A percentile compares a stretch with the other conserved stretches of the same genome.
Conservation (phyloP, 1,284 basidiomycete species). For the Inonotus hispidus region DNA sequence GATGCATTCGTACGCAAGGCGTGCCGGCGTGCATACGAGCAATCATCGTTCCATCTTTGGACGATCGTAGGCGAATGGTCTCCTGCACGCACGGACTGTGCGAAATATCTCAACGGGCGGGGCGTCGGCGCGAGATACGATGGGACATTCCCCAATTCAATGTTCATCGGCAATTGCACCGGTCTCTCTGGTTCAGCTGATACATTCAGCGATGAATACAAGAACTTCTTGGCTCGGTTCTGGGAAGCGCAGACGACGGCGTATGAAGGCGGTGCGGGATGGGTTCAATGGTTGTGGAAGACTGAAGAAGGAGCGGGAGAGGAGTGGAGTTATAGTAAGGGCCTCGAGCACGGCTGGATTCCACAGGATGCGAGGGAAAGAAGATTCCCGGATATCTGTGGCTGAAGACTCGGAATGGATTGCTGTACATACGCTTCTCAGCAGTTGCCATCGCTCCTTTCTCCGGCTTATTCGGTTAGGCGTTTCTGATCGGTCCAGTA, state of each 20-base stretch:
- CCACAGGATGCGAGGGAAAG: constrained; percentile 53
- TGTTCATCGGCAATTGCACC: constrained; percentile 65
- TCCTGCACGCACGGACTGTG: constrained; percentile 81
- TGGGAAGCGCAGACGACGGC: constrained; percentile 80
- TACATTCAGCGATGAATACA: constrained; percentile 76
- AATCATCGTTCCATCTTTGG: constrained; percentile 57
- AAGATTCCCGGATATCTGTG: constrained; percentile 47
- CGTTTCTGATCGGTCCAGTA: no score
- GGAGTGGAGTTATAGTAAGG: constrained; percentile 75
- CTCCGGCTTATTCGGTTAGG: no score
- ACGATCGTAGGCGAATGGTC: constrained; percentile 84
- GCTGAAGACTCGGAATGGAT: no score
- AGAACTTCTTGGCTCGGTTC: constrained; percentile 73
- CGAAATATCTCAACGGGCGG: constrained; percentile 69
- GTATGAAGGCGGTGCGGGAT: constrained; percentile 59
- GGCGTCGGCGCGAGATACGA: constrained; percentile 76
- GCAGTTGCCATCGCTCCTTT: no score
- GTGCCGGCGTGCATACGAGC: constrained; percentile 48
- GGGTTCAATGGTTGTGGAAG: constrained; percentile 61
- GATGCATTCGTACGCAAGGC: constrained; percentile 61
- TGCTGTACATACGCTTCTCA: no score
- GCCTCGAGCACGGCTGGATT: constrained; percentile 79
- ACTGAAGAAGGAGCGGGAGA: constrained; percentile 62
- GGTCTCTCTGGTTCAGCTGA: constrained; percentile 67
- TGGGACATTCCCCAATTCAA: constrained; percentile 63